Evolutionary conservation across 2,329 filamentous ascomycete genomes (phyloP).

Genomic region (Microthyrium microscopicum): DNA sequence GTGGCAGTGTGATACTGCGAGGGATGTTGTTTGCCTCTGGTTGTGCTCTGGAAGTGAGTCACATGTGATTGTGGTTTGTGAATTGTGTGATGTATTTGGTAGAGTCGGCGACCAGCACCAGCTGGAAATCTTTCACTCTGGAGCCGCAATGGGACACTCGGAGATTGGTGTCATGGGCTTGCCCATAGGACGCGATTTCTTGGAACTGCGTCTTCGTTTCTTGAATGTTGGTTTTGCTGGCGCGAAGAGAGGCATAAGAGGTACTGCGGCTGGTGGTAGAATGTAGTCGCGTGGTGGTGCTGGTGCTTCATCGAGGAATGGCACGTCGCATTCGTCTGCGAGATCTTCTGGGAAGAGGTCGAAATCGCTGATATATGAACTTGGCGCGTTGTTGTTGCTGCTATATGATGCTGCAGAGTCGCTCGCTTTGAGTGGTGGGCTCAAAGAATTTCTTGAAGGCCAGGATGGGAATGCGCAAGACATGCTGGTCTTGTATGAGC

Average conservation of each 20-base stretch:
- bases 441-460: conserved; percentile 21
- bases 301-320: conserved; percentile 22
- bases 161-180: conserved; percentile 27
- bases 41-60: too few relatives aligned
- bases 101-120: too few relatives aligned
- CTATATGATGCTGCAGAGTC: conserved; percentile 2
- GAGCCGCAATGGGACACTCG: conserved; percentile 22
- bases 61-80: too few relatives aligned
- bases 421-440: background rate
- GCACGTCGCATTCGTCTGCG: conserved; percentile 13
- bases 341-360: conserved; percentile 25
- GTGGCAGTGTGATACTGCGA: background rate
- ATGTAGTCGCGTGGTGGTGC: conserved; percentile 20
- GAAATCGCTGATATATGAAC: conserved; percentile 25
- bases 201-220: conserved; percentile 22
- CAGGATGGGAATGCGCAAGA: conserved; percentile 24
- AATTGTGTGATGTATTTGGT: too few relatives aligned
- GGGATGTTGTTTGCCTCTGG: background rate
- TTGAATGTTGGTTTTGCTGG: conserved; percentile 23
- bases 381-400: conserved; percentile 19
- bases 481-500: too few relatives aligned
- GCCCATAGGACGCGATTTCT: conserved; percentile 22
- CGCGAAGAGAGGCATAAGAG: conserved; percentile 22
- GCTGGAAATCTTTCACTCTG: conserved; percentile 16
- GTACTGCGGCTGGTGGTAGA: conserved; percentile 14